Conservation (phyloP, 1,284 basidiomycete genomes). For the Peniophora sp. region DNA sequence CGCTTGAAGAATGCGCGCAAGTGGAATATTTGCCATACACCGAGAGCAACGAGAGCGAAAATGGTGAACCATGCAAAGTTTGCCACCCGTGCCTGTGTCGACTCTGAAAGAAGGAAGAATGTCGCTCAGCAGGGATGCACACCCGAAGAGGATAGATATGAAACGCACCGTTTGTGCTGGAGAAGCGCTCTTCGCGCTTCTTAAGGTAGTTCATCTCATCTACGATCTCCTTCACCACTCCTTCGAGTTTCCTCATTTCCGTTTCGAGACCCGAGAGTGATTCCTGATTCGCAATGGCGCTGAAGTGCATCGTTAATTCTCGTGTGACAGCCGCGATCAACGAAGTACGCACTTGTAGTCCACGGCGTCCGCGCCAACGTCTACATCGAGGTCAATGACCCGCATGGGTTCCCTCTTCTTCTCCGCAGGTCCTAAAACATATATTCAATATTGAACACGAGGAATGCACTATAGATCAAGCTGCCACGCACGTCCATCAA, state of each 20-base stretch:
- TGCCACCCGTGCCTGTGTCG: slow-evolving; percentile 87
- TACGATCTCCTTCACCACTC: slow-evolving; percentile 87
- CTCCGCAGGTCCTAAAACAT: slow-evolving; percentile 22
- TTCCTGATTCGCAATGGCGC: slow-evolving; percentile 98
- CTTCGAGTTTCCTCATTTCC: slow-evolving; percentile 97
- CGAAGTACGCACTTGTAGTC: slow-evolving; percentile 83
- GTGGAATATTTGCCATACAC: slow-evolving; percentile 93
- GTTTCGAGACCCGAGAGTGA: slow-evolving; percentile 93
- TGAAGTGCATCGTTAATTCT: slow-evolving; percentile 20
- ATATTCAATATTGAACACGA: not conserved
- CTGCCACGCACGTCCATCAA: slow-evolving; percentile 60
- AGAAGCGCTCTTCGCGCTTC: slow-evolving; percentile 81
- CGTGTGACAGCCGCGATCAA: not conserved
- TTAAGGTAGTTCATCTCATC: slow-evolving; percentile 95
- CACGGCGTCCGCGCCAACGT: slow-evolving; percentile 96
- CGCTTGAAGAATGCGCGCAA: slow-evolving; percentile 92
- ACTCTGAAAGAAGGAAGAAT: slow-evolving; percentile 47
- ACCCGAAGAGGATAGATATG: slow-evolving; percentile 2
- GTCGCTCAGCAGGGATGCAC: too few relatives aligned
- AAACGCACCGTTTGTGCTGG: slow-evolving; percentile 83
- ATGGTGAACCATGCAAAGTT: slow-evolving; percentile 90
- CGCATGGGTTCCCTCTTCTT: slow-evolving; percentile 47
- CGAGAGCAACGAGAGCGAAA: slow-evolving; percentile 72
- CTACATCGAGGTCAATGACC: slow-evolving; percentile 88
- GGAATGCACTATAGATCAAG: not conserved